These are phyloP conservation scores for Penicillium chermesinum DNA, from an alignment of 495 filamentous ascomycete genomes.

Conservation along the genomic window DNA sequence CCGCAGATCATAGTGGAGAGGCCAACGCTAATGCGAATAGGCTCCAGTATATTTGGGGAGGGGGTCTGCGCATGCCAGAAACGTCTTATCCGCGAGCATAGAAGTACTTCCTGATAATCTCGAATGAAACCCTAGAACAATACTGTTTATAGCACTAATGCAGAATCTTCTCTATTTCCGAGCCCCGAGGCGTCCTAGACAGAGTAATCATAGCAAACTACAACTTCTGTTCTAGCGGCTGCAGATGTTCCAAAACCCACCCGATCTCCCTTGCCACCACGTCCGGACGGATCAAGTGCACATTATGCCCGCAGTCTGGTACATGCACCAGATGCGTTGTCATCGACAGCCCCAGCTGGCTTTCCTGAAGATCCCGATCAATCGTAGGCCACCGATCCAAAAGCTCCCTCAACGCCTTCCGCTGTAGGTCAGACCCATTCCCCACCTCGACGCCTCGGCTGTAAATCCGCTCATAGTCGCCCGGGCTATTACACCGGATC, in stretches of 20 bases:
- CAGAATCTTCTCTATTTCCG: too few species aligned
- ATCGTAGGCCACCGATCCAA: conserved; percentile 32
- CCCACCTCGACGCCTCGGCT: conserved; percentile 27
- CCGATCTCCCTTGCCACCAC: conserved; percentile 40
- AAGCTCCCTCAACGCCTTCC: conserved; percentile 24
- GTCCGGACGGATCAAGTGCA: conserved; percentile 44
- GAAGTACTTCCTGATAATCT: too few species aligned
- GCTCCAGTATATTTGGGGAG: conserved; percentile 1
- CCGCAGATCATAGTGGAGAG: conserved; percentile 2
- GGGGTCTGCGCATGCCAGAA: too few species aligned
- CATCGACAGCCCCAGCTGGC: conserved; percentile 38
- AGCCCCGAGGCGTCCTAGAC: too few species aligned
- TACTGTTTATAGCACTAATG: too few species aligned
- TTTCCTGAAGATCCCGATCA: conserved; percentile 39
- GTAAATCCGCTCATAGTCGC: conserved; percentile 33
- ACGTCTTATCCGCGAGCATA: too few species aligned
- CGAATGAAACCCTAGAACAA: too few species aligned
- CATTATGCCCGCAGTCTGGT: conserved; percentile 46
- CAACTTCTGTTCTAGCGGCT: background rate
- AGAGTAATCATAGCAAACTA: too few species aligned
- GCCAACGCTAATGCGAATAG: background rate
- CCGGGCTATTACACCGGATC: conserved; percentile 27
- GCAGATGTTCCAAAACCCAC: conserved; percentile 40
- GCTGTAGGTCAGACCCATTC: conserved; percentile 29
- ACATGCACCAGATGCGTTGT: conserved; percentile 33